Evolutionary conservation across 805 yeast species (phyloP), one percentile per base, ranked within the genome.

Genomic region (Ogataea corticis): DNA sequence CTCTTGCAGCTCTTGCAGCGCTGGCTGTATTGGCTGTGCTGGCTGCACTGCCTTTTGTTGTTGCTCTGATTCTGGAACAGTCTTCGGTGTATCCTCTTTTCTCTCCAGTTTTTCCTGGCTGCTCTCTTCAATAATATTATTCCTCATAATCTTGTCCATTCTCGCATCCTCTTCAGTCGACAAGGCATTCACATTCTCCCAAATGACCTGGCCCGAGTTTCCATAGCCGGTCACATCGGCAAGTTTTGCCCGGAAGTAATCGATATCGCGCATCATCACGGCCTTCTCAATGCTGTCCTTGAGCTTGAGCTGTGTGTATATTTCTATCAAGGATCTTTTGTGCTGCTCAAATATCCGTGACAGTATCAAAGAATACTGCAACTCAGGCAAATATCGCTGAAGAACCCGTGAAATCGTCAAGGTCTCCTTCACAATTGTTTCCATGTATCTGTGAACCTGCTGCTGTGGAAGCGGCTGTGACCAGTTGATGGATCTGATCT

Each of bases 381-480:
- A 51, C 39, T 72, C 72, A 0, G 85, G 80, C 32, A 85, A 65
- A 56, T 82, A 81, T 48, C 78, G 76, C 33, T 73, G 74, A 21
- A 85, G 68, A 5, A 82, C 83, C 48, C 79, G 76, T 2, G 82
- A 70, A 21, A 86, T 80, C 0, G 85, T 80, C n/a, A 72, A 56
- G 0, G 88, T 82, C 47, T 85, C 90, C 51, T 79, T 82, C 36
- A 83, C 82, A 32, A 85, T 62, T 2, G 75, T 73, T 46, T 76
- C 82, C 87, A 85, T 83, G 57, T 83, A 85, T 28, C 62, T 68
- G 57, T 83, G 84, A 35, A 80, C 80, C 41, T 74, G 77, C 12
- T 68, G 72, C 7, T 65, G 68, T 7, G 65, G 60, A 2, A 71
- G 45, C 0, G 77, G 72, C 14, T 64, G 65, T 2, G 79, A 66